Base-by-base conservation (phyloP, 805 yeast species). In the Vanderwaltozyma tropicalis region DNA sequence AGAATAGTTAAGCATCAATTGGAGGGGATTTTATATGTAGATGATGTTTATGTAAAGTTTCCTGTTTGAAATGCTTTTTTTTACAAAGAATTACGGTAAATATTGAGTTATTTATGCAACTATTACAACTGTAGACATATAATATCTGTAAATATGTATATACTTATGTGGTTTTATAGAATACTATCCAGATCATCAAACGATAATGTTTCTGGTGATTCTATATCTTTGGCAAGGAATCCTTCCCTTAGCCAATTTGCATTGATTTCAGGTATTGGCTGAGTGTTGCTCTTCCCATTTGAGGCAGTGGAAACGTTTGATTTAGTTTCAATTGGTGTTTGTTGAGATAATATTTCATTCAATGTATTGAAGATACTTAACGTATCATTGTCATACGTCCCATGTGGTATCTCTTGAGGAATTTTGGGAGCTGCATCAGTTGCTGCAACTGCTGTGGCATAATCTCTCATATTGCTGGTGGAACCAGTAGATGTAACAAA, bases 401-500 rank as follows among this genome's bases (percentile, higher is more conserved):
- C 37, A 20, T 43, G 37, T 13, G 38, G 40, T 24, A 40, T 44
- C 35, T 42, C 49, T 45, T 74, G 72, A n/a, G 86, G 78, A 10
- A 80, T 73, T 50, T 89, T 67, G 39, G 89, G 89, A 26, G 89
- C 84, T 20, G 85, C 86, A 11, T 87, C 87, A 18, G 89, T 89
- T 16, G 85, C 86, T 12, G 87, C 87, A 18, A 88, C 89, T 16
- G 85, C 85, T 13, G 89, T 80, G 32, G 78, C 53, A 41, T 64
- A 66, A n/a, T 24, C 27, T 8, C n/a, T 8, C 8, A 8, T 24
- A 7, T 6, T 11, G 13, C 13, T 24, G 13, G 13, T 24, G 8
- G 9, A 4, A 24, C 13, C 12, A 11, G 27, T 24, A 24, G 10
- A 21, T n/a, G 27, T 24, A n/a, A 11, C 12, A 66, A 26, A 50